phyloP scores from a whole-genome alignment of 78 protist genomes.

The Abeoforma whisleri region DNA sequence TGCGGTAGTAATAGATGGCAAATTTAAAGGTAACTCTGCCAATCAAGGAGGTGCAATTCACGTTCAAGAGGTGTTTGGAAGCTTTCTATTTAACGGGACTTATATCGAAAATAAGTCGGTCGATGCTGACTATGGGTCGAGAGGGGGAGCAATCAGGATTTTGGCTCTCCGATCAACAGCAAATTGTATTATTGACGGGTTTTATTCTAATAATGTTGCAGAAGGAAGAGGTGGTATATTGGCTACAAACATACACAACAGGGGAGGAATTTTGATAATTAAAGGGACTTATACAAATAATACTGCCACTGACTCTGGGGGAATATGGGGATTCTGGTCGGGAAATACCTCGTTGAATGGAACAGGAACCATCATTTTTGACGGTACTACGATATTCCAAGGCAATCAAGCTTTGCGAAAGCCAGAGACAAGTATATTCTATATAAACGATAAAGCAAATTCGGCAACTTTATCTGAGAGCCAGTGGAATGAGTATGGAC shows the following conservation, averaged over 20 bases:
- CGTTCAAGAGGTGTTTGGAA: slow-evolving; percentile 21
- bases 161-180: not conserved
- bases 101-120: not conserved
- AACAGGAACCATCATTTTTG: not conserved
- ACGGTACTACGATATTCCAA: not conserved
- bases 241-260: slow-evolving; percentile 15
- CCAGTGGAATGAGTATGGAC: too few relatives aligned
- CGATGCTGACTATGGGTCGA: slow-evolving; percentile 23
- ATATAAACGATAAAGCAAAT: too few relatives aligned
- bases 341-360: slow-evolving; percentile 12
- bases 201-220: not conserved
- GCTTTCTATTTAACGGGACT: not conserved
- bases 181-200: not conserved
- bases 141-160: slow-evolving; percentile 16
- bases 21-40: not conserved
- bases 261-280: not conserved
- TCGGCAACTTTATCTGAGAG: too few relatives aligned
- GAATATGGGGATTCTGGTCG: slow-evolving; percentile 25
- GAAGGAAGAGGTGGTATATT: slow-evolving; percentile 16
- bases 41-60: slow-evolving; percentile 19
- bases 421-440: too few relatives aligned
- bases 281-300: slow-evolving; percentile 1
- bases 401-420: not conserved
- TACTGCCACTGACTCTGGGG: not conserved
- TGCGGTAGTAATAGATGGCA: not conserved